Evolutionary conservation across 495 filamentous ascomycete genomes (phyloP).

Genomic region (Filosporella fistucella): DNA sequence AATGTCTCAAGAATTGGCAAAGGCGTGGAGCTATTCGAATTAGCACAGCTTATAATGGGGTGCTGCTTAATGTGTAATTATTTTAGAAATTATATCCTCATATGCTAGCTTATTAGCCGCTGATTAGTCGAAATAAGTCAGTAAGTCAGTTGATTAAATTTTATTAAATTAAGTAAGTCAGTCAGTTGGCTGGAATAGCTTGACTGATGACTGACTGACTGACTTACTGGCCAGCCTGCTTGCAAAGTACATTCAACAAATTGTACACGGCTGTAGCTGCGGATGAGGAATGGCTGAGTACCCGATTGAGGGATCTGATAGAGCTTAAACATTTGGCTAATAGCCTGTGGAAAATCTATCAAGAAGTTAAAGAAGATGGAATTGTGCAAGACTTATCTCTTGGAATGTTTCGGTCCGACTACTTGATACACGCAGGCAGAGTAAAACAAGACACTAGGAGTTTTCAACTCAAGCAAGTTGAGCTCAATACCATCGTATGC

Average conservation of each 20-base stretch:
- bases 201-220: too few relatives aligned
- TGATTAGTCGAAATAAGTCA: too few relatives aligned
- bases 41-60: too few relatives aligned
- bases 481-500: conserved; percentile 96
- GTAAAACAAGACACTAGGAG: conserved; percentile 26
- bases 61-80: too few relatives aligned
- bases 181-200: too few relatives aligned
- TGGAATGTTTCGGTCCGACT: conserved; percentile 92
- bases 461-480: conserved; percentile 77
- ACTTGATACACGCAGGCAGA: conserved; percentile 97
- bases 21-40: too few relatives aligned
- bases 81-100: too few relatives aligned
- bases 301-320: conserved; percentile 77
- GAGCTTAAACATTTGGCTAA: conserved; percentile 86
- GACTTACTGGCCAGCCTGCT: too few relatives aligned
- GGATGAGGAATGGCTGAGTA: conserved; percentile 75
- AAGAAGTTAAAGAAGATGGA: conserved; percentile 77
- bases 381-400: conserved; percentile 75
- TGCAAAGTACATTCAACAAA: conserved; percentile 83
- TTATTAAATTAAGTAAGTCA: too few relatives aligned
- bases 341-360: conserved; percentile 77
- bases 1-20: too few relatives aligned
- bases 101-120: too few relatives aligned
- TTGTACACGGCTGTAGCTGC: conserved; percentile 85
- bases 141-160: too few relatives aligned